Conservation (phyloP, 345 rosid species). For the Eucalyptus erythrocorys region DNA sequence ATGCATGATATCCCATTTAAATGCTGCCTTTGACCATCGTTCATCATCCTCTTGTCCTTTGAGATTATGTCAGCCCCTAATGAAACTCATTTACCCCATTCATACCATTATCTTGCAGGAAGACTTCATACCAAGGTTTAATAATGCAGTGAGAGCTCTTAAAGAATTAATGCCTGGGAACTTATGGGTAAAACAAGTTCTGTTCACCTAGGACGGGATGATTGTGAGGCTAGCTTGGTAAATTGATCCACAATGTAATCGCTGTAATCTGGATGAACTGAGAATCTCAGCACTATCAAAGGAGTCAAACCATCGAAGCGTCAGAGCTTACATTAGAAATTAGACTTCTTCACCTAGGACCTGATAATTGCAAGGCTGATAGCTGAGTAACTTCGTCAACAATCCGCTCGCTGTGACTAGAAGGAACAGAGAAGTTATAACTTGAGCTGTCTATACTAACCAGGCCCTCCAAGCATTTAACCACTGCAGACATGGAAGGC, state of each 20-base stretch:
- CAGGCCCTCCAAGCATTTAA: not conserved
- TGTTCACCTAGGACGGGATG: not conserved
- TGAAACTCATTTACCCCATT: not conserved
- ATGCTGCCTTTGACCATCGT: not conserved
- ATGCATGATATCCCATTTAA: not conserved
- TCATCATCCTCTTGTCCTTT: not conserved
- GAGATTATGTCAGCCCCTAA: not conserved
- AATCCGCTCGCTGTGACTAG: not conserved
- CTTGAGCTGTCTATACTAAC: not conserved
- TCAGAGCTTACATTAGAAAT: not conserved
- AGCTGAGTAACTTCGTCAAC: not conserved
- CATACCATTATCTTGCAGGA: not conserved
- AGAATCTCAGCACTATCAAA: not conserved
- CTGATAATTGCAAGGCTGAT: not conserved
- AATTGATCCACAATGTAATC: not conserved
- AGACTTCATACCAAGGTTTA: not conserved
- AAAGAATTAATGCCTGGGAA: not conserved
- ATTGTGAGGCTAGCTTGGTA: not conserved
- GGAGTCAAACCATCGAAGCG: not conserved
- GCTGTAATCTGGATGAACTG: not conserved
- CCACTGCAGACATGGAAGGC: not conserved
- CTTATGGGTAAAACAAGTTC: not conserved
- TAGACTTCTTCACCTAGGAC: not conserved
- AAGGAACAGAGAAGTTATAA: not conserved
- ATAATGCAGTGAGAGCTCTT: not conserved